Percentiles rank a stretch among this genome's conserved stretches.
Evolutionary conservation across 2,329 filamentous ascomycete genomes (phyloP).

Genomic region (Colletotrichum nymphaeae): DNA sequence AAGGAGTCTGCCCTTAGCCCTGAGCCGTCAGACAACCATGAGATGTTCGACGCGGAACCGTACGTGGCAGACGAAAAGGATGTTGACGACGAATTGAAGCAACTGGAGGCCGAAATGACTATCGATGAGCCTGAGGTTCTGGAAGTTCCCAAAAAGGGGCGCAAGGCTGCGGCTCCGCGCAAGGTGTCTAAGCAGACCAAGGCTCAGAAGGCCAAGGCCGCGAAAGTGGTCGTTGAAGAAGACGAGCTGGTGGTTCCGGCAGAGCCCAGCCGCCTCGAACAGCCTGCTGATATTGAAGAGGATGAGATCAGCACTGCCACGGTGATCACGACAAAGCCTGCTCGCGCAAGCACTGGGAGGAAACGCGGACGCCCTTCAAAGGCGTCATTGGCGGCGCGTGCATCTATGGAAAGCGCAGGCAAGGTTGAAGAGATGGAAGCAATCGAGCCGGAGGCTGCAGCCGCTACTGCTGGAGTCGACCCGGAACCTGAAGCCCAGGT

Average conservation of each 20-base stretch:
- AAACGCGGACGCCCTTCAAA: constrained; percentile 48
- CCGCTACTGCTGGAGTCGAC: not conserved
- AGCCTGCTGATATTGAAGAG: constrained; percentile 40
- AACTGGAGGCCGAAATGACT: constrained; percentile 61
- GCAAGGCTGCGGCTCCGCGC: constrained; percentile 59
- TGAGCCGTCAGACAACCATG: constrained; percentile 52
- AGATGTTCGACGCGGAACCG: constrained; percentile 65
- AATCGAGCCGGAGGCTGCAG: not conserved
- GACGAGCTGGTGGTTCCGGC: constrained; percentile 39
- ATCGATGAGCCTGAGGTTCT: constrained; percentile 48
- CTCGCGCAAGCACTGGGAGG: constrained; percentile 35
- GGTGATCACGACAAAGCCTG: constrained; percentile 48
- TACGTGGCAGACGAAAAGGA: constrained; percentile 57
- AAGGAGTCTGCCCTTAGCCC: constrained; percentile 41
- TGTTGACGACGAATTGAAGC: constrained; percentile 62
- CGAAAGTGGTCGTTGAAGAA: constrained; percentile 35
- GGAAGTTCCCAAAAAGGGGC: constrained; percentile 64
- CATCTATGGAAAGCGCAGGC: constrained; percentile 29
- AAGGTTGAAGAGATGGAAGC: constrained; percentile 17
- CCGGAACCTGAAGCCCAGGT: not conserved
- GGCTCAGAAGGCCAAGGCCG: constrained; percentile 54
- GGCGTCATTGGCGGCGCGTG: constrained; percentile 43
- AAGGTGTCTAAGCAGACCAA: constrained; percentile 66
- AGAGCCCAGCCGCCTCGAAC: constrained; percentile 24
- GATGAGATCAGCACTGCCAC: constrained; percentile 57